Percentiles rank a stretch among this genome's conserved stretches.
Evolutionary conservation across 2,329 filamentous ascomycete genomes (phyloP).

Genomic region (Thermoascus crustaceus): DNA sequence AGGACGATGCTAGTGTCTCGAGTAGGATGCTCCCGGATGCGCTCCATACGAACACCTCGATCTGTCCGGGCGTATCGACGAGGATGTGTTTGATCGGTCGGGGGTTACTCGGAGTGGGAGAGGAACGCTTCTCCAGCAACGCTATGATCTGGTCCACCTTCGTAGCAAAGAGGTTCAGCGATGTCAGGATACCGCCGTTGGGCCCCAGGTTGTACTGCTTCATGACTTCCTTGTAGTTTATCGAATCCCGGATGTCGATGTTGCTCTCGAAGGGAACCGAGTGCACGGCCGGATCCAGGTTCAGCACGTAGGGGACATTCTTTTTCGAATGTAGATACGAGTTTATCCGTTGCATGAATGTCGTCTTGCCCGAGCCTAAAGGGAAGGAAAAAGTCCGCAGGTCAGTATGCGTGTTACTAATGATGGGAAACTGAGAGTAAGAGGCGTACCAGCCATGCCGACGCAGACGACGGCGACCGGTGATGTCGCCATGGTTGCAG

Average conservation of each 20-base stretch:
- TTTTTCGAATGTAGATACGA: constrained; percentile 77
- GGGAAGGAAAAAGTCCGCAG: constrained; percentile 3
- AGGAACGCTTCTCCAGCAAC: constrained; percentile 80
- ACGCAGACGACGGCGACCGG: constrained; percentile 85
- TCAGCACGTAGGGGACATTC: constrained; percentile 85
- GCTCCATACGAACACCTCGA: constrained; percentile 98
- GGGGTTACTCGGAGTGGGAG: constrained; percentile 44
- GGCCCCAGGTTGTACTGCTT: constrained; percentile 96
- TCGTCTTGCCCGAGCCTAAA: constrained; percentile 90
- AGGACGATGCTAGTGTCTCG: constrained; percentile 83
- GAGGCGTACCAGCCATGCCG: constrained; percentile 75
- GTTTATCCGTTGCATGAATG: constrained; percentile 98
- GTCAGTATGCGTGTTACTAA: constrained; percentile 3
- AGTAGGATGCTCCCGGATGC: constrained; percentile 90
- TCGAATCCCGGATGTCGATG: constrained; percentile 96
- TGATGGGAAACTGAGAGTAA: background rate
- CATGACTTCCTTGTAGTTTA: constrained; percentile 99
- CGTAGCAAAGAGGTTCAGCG: constrained; percentile 90
- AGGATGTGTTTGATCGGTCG: constrained; percentile 73
- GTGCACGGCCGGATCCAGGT: constrained; percentile 90
- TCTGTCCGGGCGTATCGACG: constrained; percentile 93
- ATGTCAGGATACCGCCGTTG: constrained; percentile 93
- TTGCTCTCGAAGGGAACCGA: constrained; percentile 93
- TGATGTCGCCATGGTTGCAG: constrained; percentile 38
- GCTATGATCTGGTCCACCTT: constrained; percentile 93